Base-by-base conservation (phyloP, 768 basidiomycete species). In the Neoboletus brunneissimus region DNA sequence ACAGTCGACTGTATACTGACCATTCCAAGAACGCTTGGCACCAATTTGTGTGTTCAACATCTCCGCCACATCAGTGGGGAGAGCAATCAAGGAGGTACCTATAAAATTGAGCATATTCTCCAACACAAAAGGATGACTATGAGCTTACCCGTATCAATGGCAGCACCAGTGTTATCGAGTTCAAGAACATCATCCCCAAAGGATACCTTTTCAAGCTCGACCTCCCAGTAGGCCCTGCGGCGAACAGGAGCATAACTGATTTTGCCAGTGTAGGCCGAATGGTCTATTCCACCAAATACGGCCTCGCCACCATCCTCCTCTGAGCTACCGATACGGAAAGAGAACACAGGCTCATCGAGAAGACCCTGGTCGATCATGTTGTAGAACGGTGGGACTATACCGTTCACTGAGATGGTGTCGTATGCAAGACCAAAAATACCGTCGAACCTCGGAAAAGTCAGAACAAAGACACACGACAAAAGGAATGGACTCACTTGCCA, bases 161-260 rank as follows among this genome's bases (percentile, higher is more conserved):
- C 91, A 64, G 92, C 91, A 43, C 95, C 95, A 53, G 97, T 96
- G 76, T 86, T 88, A 62, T 96, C 92, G 15, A 98, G 81, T 61
- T 98, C 93, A 44, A 98, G 81, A 40, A 78, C 82, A 46, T 98
- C 96, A 43, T 86, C 79, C 47, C 95, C 97, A 54, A 99, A 95
- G 4, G 76, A 65, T 58, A 99, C 79, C 71, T 87, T 86, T 75
- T 91, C 80, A 27, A 99, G 87, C 71, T 97, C 94, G 45, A 98
- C 93, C 74, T 98, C 96, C 95, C 95, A 97, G 76, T 97, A 98
- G 5, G 93, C 97, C 81, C 91, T 94, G 64, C 93, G 85, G 64
- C 95, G 87, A 51, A 99, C 79, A 49, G 97, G 96, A 31, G 89
- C 93, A 65, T 98, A 98, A 23, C 72, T 66, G 57, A 99, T 81